phyloP scores from a whole-genome alignment of 192 early-diverging fungal species.

The Podila minutissima region DNA sequence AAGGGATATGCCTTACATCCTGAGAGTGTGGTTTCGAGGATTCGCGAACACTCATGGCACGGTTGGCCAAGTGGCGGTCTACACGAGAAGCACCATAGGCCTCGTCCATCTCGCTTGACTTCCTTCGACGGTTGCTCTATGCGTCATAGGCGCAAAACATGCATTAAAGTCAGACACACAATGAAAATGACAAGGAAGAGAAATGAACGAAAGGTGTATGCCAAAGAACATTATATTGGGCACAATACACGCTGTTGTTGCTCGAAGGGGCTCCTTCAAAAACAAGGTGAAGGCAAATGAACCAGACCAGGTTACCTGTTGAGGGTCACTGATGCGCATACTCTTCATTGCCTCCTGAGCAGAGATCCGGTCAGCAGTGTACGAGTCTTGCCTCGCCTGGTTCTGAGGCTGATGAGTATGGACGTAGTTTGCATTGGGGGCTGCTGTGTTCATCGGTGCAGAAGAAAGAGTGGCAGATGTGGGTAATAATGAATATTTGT shows the following conservation, averaged over 20 bases:
- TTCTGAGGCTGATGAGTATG: not conserved
- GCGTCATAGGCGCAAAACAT: not conserved
- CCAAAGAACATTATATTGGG: too few species aligned
- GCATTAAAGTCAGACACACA: not conserved
- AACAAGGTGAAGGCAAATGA: too few species aligned
- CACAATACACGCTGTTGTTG: too few species aligned
- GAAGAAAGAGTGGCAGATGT: not conserved
- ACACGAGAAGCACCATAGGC: conserved; percentile 33
- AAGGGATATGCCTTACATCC: not conserved
- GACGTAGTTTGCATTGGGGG: conserved; percentile 9
- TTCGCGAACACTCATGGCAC: conserved; percentile 38
- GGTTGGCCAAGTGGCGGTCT: conserved; percentile 34
- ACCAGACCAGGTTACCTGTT: conserved; percentile 15
- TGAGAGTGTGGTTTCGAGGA: conserved; percentile 11
- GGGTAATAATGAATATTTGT: not conserved
- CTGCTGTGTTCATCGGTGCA: conserved; percentile 39
- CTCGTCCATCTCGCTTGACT: conserved; percentile 21
- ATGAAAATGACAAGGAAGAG: too few species aligned
- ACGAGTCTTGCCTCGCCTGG: conserved; percentile 15
- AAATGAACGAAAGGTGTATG: too few species aligned
- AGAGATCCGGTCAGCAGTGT: conserved; percentile 25
- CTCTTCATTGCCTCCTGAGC: conserved; percentile 49
- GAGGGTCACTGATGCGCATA: conserved; percentile 42
- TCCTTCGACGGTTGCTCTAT: conserved; percentile 30
- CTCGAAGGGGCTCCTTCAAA: too few species aligned